Conservation (phyloP, 345 rosid genomes). For the Cardamine resedifolia region DNA sequence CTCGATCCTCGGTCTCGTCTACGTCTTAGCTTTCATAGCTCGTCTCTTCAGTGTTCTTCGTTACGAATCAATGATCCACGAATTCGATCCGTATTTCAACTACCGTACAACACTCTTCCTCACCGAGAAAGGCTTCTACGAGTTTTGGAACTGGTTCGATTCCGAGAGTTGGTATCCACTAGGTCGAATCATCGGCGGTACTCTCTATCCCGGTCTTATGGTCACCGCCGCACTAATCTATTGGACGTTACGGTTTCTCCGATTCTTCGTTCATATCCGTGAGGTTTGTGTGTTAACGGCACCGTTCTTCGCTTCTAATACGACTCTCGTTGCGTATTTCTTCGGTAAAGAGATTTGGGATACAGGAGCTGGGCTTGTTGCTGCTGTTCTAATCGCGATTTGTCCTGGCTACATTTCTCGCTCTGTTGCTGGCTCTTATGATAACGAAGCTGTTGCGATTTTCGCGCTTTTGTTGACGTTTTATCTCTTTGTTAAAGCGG, state of each 20-base stretch:
- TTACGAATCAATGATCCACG: slow-evolving; percentile 98
- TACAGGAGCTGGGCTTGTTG: slow-evolving; percentile 90
- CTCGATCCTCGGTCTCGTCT: slow-evolving; percentile 79
- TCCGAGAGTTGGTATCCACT: slow-evolving; percentile 99
- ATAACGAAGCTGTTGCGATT: slow-evolving; percentile 93
- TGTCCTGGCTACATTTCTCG: slow-evolving; percentile 98
- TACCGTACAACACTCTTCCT: slow-evolving; percentile 83
- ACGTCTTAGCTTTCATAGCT: slow-evolving; percentile 77
- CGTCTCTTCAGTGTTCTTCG: slow-evolving; percentile 95
- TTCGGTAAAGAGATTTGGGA: slow-evolving; percentile 99
- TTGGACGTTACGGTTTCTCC: slow-evolving; percentile 66
- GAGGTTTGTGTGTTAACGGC: slow-evolving; percentile 97
- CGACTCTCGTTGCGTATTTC: slow-evolving; percentile 90
- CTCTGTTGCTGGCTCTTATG: slow-evolving; percentile 96
- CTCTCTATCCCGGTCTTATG: slow-evolving; percentile 94
- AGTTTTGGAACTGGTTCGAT: slow-evolving; percentile 99
- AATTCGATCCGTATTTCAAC: slow-evolving; percentile 96
- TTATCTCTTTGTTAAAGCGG: slow-evolving; percentile 87
- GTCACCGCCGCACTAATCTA: slow-evolving; percentile 82
- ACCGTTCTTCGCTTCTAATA: slow-evolving; percentile 93
- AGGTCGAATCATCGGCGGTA: slow-evolving; percentile 93
- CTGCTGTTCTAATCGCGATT: slow-evolving; percentile 83
- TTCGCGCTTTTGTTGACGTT: slow-evolving; percentile 87
- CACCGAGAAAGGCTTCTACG: slow-evolving; percentile 86
- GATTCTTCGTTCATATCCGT: slow-evolving; percentile 88